phyloP scores from a whole-genome alignment of 2,329 filamentous ascomycete genomes.

The Cladosporium sp. region DNA sequence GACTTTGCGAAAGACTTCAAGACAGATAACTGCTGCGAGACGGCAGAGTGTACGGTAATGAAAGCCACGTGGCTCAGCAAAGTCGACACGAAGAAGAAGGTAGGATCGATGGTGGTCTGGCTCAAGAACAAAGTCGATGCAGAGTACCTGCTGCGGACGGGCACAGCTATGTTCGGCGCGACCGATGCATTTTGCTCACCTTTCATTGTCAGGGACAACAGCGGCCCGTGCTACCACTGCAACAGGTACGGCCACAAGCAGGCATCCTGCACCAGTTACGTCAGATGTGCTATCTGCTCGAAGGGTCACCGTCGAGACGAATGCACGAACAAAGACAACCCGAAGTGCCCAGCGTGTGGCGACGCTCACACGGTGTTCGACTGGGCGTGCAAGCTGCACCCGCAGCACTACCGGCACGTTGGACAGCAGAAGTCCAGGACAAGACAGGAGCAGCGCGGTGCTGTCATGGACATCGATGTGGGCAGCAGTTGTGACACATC shows the following conservation, averaged over 20 bases:
- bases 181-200: constrained; percentile 1
- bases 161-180: background rate
- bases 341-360: background rate
- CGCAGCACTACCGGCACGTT: background rate
- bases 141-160: background rate
- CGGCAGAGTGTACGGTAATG: too few species aligned
- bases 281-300: constrained; percentile 8
- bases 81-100: background rate
- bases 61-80: too few species aligned
- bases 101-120: background rate
- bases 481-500: too few species aligned
- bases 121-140: constrained; percentile 3
- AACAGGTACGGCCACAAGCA: constrained; percentile 7
- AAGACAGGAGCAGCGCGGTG: background rate
- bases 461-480: background rate
- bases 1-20: too few species aligned
- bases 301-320: constrained; percentile 1
- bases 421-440: background rate
- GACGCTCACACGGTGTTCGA: background rate
- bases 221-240: constrained; percentile 4
- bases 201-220: constrained; percentile 7
- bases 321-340: background rate
- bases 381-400: background rate
- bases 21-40: too few species aligned
- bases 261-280: background rate